Evolutionary conservation across 2,329 filamentous ascomycete species (phyloP).

Genomic region (Nemania serpens): DNA sequence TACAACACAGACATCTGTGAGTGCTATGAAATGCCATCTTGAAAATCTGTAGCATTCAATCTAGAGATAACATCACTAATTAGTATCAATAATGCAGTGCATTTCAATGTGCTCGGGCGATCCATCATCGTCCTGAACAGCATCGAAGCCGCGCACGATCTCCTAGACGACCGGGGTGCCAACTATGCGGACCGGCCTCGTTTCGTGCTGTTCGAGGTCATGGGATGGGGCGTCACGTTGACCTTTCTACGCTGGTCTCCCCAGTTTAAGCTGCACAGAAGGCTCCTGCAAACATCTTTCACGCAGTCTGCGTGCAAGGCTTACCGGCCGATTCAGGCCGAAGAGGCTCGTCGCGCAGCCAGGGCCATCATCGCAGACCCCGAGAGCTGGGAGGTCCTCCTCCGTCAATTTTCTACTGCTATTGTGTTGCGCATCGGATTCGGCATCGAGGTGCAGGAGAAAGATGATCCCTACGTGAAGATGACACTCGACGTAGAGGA

Average conservation of each 20-base stretch:
- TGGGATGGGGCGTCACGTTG: constrained; percentile 26
- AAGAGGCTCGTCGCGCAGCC: constrained; percentile 27
- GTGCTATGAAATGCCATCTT: not conserved
- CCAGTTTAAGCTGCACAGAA: constrained; percentile 50
- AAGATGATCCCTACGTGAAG: constrained; percentile 24
- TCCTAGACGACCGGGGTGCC: constrained; percentile 50
- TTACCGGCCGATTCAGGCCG: constrained; percentile 35
- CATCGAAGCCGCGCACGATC: constrained; percentile 47
- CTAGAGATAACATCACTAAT: not conserved
- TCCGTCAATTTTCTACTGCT: constrained; percentile 24
- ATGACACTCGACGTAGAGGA: constrained; percentile 24
- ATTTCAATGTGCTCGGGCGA: constrained; percentile 42
- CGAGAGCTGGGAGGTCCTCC: constrained; percentile 16
- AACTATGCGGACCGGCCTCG: constrained; percentile 52
- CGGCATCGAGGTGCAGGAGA: constrained; percentile 23
- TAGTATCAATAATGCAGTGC: constrained; percentile 13
- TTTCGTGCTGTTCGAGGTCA: constrained; percentile 42
- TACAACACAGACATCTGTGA: constrained; percentile 32
- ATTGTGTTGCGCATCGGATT: constrained; percentile 25
- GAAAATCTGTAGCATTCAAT: not conserved
- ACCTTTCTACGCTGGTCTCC: constrained; percentile 39
- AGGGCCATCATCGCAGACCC: constrained; percentile 15
- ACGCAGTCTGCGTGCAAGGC: constrained; percentile 44
- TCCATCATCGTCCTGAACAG: constrained; percentile 51
- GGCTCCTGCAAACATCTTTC: constrained; percentile 50